Percentiles rank a stretch among this genome's conserved stretches.
phyloP scores from a whole-genome alignment of 2,329 filamentous ascomycete genomes.

The Ophiostoma tasmaniense region DNA sequence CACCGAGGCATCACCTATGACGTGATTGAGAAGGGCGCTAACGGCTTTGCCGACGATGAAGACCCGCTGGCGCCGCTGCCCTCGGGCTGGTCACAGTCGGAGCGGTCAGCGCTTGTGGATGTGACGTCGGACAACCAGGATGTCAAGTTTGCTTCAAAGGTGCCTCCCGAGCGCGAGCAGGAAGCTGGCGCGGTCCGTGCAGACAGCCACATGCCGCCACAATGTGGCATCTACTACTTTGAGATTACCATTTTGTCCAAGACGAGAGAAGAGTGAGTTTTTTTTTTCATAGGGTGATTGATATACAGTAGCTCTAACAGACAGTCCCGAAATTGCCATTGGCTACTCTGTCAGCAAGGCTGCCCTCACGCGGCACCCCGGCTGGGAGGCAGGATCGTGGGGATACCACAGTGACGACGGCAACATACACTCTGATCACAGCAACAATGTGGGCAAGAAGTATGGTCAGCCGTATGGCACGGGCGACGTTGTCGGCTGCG shows the following conservation, averaged over 20 bases:
- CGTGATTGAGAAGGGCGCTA: constrained; percentile 58
- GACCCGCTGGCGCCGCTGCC: constrained; percentile 57
- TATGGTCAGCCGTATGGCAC: constrained; percentile 50
- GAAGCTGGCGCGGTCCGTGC: constrained; percentile 78
- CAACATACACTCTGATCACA: constrained; percentile 49
- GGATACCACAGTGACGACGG: constrained; percentile 64
- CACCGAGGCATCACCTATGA: constrained; percentile 77
- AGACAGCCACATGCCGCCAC: constrained; percentile 76
- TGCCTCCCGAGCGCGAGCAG: constrained; percentile 46
- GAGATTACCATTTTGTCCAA: constrained; percentile 53
- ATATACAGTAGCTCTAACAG: not conserved
- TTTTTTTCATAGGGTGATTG: not conserved
- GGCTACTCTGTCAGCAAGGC: constrained; percentile 51
- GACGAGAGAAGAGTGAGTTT: constrained; percentile 47
- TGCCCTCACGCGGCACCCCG: constrained; percentile 47
- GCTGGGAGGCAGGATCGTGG: constrained; percentile 61
- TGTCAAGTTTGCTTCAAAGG: constrained; percentile 51
- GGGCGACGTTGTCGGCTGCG: constrained; percentile 55
- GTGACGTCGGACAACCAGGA: constrained; percentile 65
- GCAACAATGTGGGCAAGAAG: constrained; percentile 40
- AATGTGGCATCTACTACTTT: constrained; percentile 92
- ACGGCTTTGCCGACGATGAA: not conserved
- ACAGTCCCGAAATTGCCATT: constrained; percentile 52
- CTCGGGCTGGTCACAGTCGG: constrained; percentile 69
- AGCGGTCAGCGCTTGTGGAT: constrained; percentile 67